Percentiles rank a stretch among this genome's conserved stretches.
Evolutionary conservation across 129 eudicot genomes (phyloP).

Genomic region (Dittrichia graveolens): DNA sequence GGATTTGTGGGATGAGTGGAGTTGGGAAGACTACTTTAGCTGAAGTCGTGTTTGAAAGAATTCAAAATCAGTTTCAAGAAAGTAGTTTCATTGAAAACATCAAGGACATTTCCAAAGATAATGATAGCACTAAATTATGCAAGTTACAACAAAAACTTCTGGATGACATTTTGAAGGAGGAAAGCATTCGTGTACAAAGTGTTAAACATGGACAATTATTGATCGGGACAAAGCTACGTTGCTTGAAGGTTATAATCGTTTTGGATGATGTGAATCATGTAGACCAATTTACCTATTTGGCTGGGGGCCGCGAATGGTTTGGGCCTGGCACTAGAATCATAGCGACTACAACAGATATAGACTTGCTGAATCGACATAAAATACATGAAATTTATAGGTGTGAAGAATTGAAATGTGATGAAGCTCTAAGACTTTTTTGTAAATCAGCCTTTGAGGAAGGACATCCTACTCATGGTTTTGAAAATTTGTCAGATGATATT

Average conservation of each 20-base stretch:
- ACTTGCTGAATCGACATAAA: neutral
- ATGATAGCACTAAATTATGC: neutral
- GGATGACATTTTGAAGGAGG: constrained; percentile 9
- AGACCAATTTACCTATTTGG: constrained; percentile 23
- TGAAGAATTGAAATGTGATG: neutral
- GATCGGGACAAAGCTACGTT: neutral
- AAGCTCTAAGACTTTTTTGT: constrained; percentile 4
- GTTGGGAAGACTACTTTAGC: constrained; percentile 24
- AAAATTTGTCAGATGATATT: neutral
- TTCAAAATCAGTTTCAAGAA: neutral
- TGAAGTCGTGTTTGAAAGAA: neutral
- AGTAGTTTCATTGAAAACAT: constrained; percentile 27
- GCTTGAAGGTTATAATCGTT: neutral
- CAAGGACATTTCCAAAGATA: constrained; percentile 29
- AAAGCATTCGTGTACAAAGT: neutral
- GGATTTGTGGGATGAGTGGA: constrained; percentile 34
- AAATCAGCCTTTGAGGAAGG: neutral
- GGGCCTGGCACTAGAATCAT: constrained; percentile 22
- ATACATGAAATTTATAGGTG: neutral
- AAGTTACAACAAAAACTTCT: constrained; percentile 12
- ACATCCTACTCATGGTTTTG: neutral
- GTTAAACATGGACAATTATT: constrained; percentile 4
- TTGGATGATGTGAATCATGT: constrained; percentile 4
- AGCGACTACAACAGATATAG: neutral
- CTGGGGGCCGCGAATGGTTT: constrained; percentile 32